Evolutionary conservation across 805 yeast species (phyloP).

Genomic region (Saccharomycopsis microspora): DNA sequence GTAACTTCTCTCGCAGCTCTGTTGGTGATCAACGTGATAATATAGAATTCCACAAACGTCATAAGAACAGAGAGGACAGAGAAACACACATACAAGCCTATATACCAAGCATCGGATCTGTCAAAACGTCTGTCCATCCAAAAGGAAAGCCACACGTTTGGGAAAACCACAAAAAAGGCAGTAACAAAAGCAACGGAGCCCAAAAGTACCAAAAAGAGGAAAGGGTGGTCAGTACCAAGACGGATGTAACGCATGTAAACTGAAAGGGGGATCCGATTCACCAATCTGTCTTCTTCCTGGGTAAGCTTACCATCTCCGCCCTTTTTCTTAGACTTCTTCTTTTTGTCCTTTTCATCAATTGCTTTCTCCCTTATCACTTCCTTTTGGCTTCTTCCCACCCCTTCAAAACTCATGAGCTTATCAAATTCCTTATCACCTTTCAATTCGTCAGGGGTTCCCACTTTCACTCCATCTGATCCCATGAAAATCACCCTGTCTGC

Average conservation of each 20-base stretch:
- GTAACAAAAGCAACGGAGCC: slow-evolving; percentile 18
- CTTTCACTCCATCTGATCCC: slow-evolving; percentile 35
- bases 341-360: no score
- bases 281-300: slow-evolving; percentile 45
- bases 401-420: slow-evolving; percentile 28
- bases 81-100: slow-evolving; percentile 51
- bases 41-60: slow-evolving; percentile 30
- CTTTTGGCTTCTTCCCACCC: no score
- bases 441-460: slow-evolving; percentile 42
- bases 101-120: slow-evolving; percentile 41
- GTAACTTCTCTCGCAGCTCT: slow-evolving; percentile 50
- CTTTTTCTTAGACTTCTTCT: neutral
- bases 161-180: slow-evolving; percentile 40
- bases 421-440: slow-evolving; percentile 31
- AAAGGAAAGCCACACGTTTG: slow-evolving; percentile 76
- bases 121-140: slow-evolving; percentile 56
- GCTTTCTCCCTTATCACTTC: no score
- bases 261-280: slow-evolving; percentile 35
- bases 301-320: slow-evolving; percentile 20
- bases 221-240: slow-evolving; percentile 31
- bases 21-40: slow-evolving; percentile 39
- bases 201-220: slow-evolving; percentile 24
- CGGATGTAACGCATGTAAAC: slow-evolving; percentile 40
- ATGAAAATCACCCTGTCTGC: slow-evolving; percentile 52
- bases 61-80: slow-evolving; percentile 37